Evolutionary conservation across 108 stramenopile genomes (phyloP).

Genomic region (Nannochloropsis salina): DNA sequence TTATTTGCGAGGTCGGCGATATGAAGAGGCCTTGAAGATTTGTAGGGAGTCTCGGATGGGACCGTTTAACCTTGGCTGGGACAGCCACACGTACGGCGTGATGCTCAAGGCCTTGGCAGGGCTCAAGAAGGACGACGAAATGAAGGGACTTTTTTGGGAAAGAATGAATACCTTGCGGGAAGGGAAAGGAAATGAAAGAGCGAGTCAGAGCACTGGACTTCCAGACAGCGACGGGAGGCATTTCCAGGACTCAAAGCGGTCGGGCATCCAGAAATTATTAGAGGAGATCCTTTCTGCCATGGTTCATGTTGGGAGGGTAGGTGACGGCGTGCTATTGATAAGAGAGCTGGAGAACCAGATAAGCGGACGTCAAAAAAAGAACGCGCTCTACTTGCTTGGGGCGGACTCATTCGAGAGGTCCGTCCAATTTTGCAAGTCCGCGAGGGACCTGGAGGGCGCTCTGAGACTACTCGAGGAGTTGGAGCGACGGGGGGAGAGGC

Average conservation of each 20-base stretch:
- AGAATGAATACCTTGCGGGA: not conserved
- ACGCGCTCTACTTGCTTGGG: not conserved
- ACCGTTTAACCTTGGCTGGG: not conserved
- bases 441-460: not conserved
- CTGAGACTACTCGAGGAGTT: not conserved
- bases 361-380: not conserved
- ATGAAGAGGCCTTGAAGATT: not conserved
- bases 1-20: not conserved
- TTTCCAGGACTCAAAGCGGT: not conserved
- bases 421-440: not conserved
- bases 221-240: not conserved
- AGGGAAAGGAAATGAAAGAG: not conserved
- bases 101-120: not conserved
- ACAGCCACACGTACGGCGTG: not conserved
- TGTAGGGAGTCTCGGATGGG: not conserved
- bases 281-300: not conserved
- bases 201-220: not conserved
- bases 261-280: not conserved
- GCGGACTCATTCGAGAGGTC: not conserved
- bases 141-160: not conserved
- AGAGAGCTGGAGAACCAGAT: not conserved
- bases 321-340: not conserved
- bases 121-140: not conserved
- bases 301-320: not conserved
- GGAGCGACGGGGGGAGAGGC: not conserved